Evolutionary conservation across 768 basidiomycete species (phyloP).

Genomic region (Epithele typhae): DNA sequence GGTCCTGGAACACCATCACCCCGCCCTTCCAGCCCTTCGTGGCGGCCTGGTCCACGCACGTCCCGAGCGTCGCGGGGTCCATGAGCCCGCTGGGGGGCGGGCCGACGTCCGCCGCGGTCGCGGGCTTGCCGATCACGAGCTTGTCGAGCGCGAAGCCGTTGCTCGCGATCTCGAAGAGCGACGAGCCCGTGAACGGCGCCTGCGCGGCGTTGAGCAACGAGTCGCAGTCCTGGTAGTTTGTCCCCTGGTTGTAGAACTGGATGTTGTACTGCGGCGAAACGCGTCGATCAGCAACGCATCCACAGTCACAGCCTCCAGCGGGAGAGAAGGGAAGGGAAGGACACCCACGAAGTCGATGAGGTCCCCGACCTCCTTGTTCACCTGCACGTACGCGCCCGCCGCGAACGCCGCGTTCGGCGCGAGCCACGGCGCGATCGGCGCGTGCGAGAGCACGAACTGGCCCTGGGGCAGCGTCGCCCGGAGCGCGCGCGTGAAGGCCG

Average conservation of each 20-base stretch:
- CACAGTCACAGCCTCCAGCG: too few species aligned
- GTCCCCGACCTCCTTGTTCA: conserved; percentile 47
- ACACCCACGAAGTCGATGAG: conserved; percentile 49
- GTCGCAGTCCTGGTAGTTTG: conserved; percentile 32
- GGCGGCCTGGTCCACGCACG: conserved; percentile 31
- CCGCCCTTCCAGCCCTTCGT: conserved; percentile 29
- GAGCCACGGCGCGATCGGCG: conserved; percentile 24
- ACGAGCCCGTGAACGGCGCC: conserved; percentile 32
- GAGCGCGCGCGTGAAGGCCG: conserved; percentile 18
- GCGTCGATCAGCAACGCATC: neutral
- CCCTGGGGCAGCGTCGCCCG: conserved; percentile 20
- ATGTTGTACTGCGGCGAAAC: conserved; percentile 22
- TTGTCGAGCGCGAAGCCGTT: conserved; percentile 54
- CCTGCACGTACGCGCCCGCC: conserved; percentile 49
- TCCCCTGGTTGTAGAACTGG: conserved; percentile 21
- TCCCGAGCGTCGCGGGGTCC: conserved; percentile 21
- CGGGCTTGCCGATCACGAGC: conserved; percentile 70
- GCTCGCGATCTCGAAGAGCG: conserved; percentile 44
- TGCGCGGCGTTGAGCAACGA: conserved; percentile 35
- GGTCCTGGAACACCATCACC: conserved; percentile 35
- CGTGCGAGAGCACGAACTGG: conserved; percentile 17
- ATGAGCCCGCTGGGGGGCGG: conserved; percentile 29
- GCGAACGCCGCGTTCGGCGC: conserved; percentile 20
- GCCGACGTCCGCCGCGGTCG: conserved; percentile 27
- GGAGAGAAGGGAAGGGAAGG: neutral